These are phyloP conservation scores for Lasiodiplodia sp. DNA, from an alignment of 2,329 filamentous ascomycete genomes.

Conservation along the genomic window DNA sequence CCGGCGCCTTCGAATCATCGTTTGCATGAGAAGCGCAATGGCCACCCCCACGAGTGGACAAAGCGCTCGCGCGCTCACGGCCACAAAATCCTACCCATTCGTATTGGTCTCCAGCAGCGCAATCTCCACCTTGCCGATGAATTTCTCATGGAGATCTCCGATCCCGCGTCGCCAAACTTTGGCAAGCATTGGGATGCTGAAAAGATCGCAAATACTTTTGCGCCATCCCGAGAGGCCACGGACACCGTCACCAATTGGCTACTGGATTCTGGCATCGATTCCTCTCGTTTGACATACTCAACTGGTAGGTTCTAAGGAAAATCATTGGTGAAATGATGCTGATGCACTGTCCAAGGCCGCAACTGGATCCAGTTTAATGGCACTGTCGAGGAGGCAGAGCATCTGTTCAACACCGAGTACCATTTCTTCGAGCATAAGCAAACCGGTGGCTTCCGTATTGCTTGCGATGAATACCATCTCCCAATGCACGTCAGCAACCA, in stretches of 20 bases:
- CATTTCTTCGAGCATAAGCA: conserved; percentile 46
- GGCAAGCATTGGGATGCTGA: conserved; percentile 40
- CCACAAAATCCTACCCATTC: conserved; percentile 35
- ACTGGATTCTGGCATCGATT: conserved; percentile 1
- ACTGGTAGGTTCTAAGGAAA: conserved; percentile 28
- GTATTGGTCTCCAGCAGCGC: conserved; percentile 39
- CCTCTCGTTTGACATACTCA: conserved; percentile 30
- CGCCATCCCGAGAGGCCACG: conserved; percentile 36
- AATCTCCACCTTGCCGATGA: conserved; percentile 30
- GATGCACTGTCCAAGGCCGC: neutral
- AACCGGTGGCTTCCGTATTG: conserved; percentile 44
- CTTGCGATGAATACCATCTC: conserved; percentile 50
- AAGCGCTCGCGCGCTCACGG: neutral
- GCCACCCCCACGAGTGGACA: neutral
- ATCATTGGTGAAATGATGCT: too few relatives aligned
- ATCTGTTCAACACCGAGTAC: conserved; percentile 49
- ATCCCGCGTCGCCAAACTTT: conserved; percentile 39
- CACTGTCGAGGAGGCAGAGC: conserved; percentile 46
- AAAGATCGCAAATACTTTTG: conserved; percentile 39
- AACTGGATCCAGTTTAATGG: conserved; percentile 52
- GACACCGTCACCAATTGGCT: conserved; percentile 39
- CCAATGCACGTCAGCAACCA: conserved; percentile 36
- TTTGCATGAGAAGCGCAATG: conserved; percentile 14
- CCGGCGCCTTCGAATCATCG: neutral
- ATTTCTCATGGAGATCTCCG: conserved; percentile 24